Base-by-base conservation (phyloP, 768 basidiomycete species). In the Suillus variegatus region DNA sequence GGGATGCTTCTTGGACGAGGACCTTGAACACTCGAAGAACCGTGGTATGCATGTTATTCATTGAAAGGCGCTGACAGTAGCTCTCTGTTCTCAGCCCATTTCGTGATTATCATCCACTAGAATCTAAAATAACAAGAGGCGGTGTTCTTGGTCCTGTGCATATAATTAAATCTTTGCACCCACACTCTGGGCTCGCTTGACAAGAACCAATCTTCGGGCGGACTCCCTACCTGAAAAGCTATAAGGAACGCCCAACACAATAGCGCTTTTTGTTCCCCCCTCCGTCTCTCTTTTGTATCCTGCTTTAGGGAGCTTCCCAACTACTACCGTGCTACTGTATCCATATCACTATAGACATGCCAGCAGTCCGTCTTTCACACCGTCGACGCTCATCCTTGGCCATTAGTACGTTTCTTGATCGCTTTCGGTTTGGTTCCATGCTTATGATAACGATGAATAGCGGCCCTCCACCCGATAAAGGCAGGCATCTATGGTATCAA, bases 401-500 rank as follows among this genome's bases (percentile, higher is more conserved):
- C 14, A 64, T 73, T 65, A 66, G 76, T 79, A 67, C 66, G 77
- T 71, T 69, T 64, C 58, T 55, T 70, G 10, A 43, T 13, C 9
- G 9, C 4, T 46, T 20, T 6, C 32, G 32, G 32, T 14, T 20
- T 5, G 0, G 36, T 41, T 35, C 20, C 22, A 36, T 36, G 0
- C 28, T 4, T 12, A 46, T 36, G 10, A 22, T 40, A 20, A 36
- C 58, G 35, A 57, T 57, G 22, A 20, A 18, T 22, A 58, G 64
- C 71, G 71, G 79, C 78, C 20, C 65, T 76, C 38, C 73, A 76
- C 43, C 79, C 81, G 36, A 82, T 83, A 62, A 87, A 85, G 68
- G 76, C 87, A 5, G 86, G 86, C 18, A 81, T 81, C 64, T 88
- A 88, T 58, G 85, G 85, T 35, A 78, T 82, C 63, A 70, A 74